Conservation (phyloP, 1,139 yeast genomes). For the Yamadazyma dushanensis region DNA sequence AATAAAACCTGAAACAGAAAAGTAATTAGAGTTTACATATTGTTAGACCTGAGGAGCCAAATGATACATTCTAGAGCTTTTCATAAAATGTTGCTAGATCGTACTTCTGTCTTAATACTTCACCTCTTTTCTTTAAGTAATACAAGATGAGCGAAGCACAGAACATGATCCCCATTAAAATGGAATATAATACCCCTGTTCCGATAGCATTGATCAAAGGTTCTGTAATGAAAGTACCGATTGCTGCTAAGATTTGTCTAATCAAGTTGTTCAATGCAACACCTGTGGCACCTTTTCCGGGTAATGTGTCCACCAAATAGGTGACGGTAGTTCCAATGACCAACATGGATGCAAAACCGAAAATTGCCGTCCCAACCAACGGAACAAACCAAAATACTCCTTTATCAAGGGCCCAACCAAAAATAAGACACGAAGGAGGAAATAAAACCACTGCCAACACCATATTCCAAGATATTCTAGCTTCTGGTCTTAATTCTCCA, state of each 20-base stretch:
- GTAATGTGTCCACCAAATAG: slow-evolving; percentile 79
- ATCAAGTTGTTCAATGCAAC: slow-evolving; percentile 79
- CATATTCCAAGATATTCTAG: slow-evolving; percentile 75
- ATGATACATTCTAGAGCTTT: slow-evolving; percentile 10
- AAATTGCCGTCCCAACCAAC: slow-evolving; percentile 73
- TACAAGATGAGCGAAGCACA: slow-evolving; percentile 45
- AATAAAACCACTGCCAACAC: slow-evolving; percentile 60
- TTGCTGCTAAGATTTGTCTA: slow-evolving; percentile 72
- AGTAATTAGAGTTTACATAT: too few relatives aligned
- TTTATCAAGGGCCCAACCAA: slow-evolving; percentile 79
- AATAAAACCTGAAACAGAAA: too few relatives aligned
- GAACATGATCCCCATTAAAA: slow-evolving; percentile 58
- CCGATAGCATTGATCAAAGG: slow-evolving; percentile 67
- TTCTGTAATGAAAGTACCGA: slow-evolving; percentile 72
- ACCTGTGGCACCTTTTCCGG: slow-evolving; percentile 89
- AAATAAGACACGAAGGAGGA: slow-evolving; percentile 67
- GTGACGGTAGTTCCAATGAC: slow-evolving; percentile 81
- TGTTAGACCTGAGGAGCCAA: too few relatives aligned
- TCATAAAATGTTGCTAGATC: slow-evolving; percentile 63
- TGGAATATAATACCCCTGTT: slow-evolving; percentile 67
- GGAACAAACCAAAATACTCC: slow-evolving; percentile 75
- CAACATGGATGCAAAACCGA: slow-evolving; percentile 84
- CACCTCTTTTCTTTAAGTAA: slow-evolving; percentile 58
- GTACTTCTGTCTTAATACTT: slow-evolving; percentile 62
- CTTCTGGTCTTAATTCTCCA: slow-evolving; percentile 72